Evolutionary conservation across 257 asterid genomes (phyloP), one percentile per base, ranked within the genome.

Genomic region (Penstemon eatonii): DNA sequence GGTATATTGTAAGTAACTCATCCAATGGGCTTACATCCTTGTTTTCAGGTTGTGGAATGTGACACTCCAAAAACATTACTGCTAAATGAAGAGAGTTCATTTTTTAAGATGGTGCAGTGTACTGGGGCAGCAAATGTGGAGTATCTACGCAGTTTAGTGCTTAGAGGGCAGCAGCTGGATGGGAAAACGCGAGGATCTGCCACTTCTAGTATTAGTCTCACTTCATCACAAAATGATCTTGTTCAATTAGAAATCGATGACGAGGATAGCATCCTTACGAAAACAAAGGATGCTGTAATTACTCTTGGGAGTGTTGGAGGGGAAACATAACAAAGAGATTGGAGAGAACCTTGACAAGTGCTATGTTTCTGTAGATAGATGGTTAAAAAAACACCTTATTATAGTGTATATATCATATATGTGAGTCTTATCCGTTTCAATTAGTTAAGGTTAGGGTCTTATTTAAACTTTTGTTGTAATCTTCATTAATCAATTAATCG

Each of bases 91-190:
- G 89, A 77, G 40, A 87, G 96, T 60, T 89, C 96, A 9, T 94
- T 94, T 82, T 94, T 96, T 8, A 91, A 83, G 82, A 94, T 94
- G 99, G 97, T 90, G 58, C 96, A 83, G 46, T 90, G 99, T 76
- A 94, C 99, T 1, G 99, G 99, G 44, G 83, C 87, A 54, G 96
- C 99, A 66, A 94, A 94, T 59, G 95, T 96, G 7, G 84, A 91
- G 74, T 94, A 94, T 73, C 79, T 94, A 6, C 96, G 89, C 66
- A 73, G 96, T 71, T 73, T 93, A 53, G 99, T 93, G 19, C 74
- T 84, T 19, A 74, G 81, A 41, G 83, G 79, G 5, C 75, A 78
- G 63, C 78, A 72, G 51, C 56, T 81, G 52, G 97, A 90, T 12
- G 93, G 92, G 60, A 95, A 83, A 61, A 79, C 95, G 78, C 83